Base-by-base conservation (phyloP, 2,329 filamentous ascomycete species). In the Ophiostoma novo-ulmi region DNA sequence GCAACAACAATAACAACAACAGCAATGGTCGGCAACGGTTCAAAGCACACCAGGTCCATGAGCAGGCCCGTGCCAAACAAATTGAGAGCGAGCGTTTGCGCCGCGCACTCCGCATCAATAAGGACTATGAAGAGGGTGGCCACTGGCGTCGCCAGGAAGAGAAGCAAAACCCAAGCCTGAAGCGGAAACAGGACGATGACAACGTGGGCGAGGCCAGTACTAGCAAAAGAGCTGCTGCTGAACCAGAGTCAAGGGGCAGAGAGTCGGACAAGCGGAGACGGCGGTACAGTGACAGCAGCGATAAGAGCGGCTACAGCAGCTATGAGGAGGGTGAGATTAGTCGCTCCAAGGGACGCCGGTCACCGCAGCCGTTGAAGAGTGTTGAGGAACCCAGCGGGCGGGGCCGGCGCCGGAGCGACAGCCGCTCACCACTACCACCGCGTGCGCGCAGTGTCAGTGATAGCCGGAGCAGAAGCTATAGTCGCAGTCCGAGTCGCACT, bases 1-100 rank as follows among this genome's bases (percentile, higher is more conserved):
- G 77, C 69, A 79, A 76, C 71, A 78, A 75, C 44, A 78, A 75
- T 41, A 78, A 75, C 73, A 35, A 78, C 76, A 70, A 80, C 78
- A 35, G 80, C 77, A 14, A 7, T 22, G 64, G 41, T 20, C 22
- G 78, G 70, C 86, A 83, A 75, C 85, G 87, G 11, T 85, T 98
- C 74, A 99, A 98, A 81, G 85, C 89, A 74, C 93, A 98, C 80
- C 93, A 98, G 81, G 93, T 98, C 26, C 95, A 99, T 82, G 95
- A 98, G 81, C 85, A 97, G 79, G 95, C 95, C 22, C 91, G 95
- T 77, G 95, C 94, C 72, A 99, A 99, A 85, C 94, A 97, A 75
- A 91, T 92, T 79, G 95, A 99, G 85, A 97, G 91, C 80, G 94
- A 98, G 81, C 87, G 91, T 76, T 82, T 99, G 78, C 84, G 94